Evolutionary conservation across 2,329 filamentous ascomycete genomes (phyloP), one percentile per base, ranked within the genome.

Genomic region (Ophiognomonia clavigignenti-juglandacearum): DNA sequence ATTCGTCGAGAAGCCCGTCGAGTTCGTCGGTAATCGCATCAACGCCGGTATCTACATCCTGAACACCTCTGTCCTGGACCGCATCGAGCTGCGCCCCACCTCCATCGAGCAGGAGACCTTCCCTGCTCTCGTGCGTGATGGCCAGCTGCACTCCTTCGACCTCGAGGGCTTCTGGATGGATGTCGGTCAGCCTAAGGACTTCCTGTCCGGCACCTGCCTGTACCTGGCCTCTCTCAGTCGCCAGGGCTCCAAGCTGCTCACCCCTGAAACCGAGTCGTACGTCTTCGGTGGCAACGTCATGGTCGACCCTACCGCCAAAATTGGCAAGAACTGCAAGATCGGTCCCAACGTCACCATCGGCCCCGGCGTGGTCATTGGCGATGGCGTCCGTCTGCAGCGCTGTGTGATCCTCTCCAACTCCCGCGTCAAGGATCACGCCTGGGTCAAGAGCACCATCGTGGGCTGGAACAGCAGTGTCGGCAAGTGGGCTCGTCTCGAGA

Each of bases 141-240:
- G 89, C 56, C 81, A 92, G 69, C 75, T 97, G 54, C 92, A 97
- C 78, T 96, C 89, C 2, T 96, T 95, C 65, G 92, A 97, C 65
- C 82, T 97, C 24, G 90, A 96, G 57, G 90, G 92, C 59, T 97
- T 95, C 82, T 97, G 92, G 92, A 97, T 97, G 92, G 92, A 97
- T 60, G 89, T 98, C 55, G 92, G 92, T 60, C 92, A 98, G 72
- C 92, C 92, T 59, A 98, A 97, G 76, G 92, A 98, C 66, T 98
- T 97, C 80, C 77, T 98, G 47, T 89, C 86, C 19, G 92, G 92
- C 54, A 97, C 93, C 53, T 97, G 92, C 72, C 79, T 98, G 53
- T 97, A 96, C 74, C 87, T 98, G 43, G 90, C 88, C 39, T 95
- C 89, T 4, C 80, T 97, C 51, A 80, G 90, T 50, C 96, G 96